Evolutionary conservation across 257 asterid genomes (phyloP).

Genomic region (Salvia miltiorrhiza): DNA sequence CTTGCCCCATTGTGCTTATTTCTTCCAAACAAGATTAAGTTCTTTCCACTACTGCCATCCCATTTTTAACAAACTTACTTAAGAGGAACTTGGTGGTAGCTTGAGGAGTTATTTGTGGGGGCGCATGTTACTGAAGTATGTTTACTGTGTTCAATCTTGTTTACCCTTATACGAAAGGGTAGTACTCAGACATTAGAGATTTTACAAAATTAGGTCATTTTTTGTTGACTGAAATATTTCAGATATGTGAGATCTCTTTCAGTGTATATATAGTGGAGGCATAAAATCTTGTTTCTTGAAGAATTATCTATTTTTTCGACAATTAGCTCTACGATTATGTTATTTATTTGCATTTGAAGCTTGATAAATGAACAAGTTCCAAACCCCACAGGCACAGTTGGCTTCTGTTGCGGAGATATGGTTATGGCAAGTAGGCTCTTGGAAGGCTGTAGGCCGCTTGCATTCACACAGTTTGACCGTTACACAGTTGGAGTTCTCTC

Average conservation of each 20-base stretch:
- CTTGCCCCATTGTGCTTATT: neutral
- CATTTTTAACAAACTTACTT: neutral
- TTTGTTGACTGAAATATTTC: too few relatives aligned
- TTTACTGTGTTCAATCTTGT: too few relatives aligned
- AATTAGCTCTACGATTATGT: neutral
- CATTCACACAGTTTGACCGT: conserved; percentile 93
- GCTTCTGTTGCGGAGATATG: conserved; percentile 90
- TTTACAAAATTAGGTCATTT: too few relatives aligned
- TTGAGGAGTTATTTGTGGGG: neutral
- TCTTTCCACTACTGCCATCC: neutral
- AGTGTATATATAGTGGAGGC: neutral
- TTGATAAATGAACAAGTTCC: neutral
- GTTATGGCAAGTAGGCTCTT: conserved; percentile 92
- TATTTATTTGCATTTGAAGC: neutral
- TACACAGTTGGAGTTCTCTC: conserved; percentile 88
- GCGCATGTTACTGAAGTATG: neutral
- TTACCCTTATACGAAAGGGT: too few relatives aligned
- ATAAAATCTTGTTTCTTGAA: neutral
- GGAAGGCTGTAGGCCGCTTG: conserved; percentile 84
- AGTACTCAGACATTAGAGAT: too few relatives aligned
- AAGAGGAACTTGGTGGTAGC: neutral
- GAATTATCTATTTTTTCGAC: neutral
- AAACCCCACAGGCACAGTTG: conserved; percentile 74
- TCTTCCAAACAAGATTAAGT: conserved; percentile 10
- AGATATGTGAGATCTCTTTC: neutral